Conservation (phyloP, 2,329 filamentous ascomycete genomes). For the Penicillium sp. region DNA sequence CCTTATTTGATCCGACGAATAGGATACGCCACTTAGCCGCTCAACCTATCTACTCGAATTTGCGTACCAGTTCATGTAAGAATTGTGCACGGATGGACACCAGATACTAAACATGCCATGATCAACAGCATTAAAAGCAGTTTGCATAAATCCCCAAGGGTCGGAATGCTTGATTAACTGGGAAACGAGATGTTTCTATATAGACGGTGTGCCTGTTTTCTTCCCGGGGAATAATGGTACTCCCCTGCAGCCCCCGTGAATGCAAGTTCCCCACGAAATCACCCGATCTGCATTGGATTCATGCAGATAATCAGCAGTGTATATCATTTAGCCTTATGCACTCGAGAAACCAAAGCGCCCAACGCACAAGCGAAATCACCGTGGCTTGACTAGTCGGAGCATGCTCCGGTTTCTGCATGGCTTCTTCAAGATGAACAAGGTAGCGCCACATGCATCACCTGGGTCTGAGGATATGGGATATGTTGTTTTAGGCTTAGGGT, state of each 20-base stretch:
- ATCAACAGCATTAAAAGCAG: not conserved
- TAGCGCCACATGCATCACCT: not conserved
- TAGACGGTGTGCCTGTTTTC: not conserved
- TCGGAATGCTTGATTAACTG: not conserved
- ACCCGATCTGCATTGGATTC: not conserved
- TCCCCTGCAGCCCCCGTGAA: not conserved
- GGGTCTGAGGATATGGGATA: not conserved
- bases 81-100: not conserved
- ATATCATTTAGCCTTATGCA: not conserved
- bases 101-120: not conserved
- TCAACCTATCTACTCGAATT: not conserved
- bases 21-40: not conserved
- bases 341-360: not conserved
- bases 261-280: not conserved
- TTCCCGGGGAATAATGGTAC: not conserved
- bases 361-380: not conserved
- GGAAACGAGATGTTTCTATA: not conserved
- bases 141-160: not conserved
- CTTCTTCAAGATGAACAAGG: not conserved
- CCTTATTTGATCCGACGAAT: not conserved
- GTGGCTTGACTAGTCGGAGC: constrained; percentile 15
- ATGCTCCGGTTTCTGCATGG: constrained; percentile 7
- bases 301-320: not conserved
- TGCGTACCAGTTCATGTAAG: not conserved
- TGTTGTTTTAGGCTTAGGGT: not conserved